Conservation (phyloP, 176 grass and related monocot genomes). For the Typha latifolia region DNA sequence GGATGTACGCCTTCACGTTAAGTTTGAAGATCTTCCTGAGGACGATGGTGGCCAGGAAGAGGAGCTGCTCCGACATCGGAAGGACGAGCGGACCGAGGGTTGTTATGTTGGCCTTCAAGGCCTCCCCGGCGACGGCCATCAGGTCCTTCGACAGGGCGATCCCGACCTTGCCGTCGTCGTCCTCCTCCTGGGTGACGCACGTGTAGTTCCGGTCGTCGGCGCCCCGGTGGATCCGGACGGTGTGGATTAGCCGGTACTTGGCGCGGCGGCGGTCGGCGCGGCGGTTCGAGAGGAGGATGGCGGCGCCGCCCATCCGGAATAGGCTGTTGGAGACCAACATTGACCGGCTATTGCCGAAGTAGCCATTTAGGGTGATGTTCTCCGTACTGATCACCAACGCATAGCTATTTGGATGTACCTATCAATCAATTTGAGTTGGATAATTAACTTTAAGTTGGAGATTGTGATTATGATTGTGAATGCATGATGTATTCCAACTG, state of each 20-base stretch:
- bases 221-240: slow-evolving; percentile 62
- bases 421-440: not conserved
- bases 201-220: slow-evolving; percentile 58
- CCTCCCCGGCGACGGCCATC: slow-evolving; percentile 77
- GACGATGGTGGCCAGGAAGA: slow-evolving; percentile 62
- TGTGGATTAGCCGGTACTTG: slow-evolving; percentile 91
- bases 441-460: not conserved
- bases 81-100: slow-evolving; percentile 59
- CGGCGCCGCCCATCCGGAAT: slow-evolving; percentile 76
- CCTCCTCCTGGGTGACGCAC: slow-evolving; percentile 82
- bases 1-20: slow-evolving; percentile 46
- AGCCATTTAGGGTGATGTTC: slow-evolving; percentile 88
- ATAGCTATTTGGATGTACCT: slow-evolving; percentile 71
- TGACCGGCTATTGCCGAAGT: slow-evolving; percentile 81
- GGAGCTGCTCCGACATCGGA: slow-evolving; percentile 77
- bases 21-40: slow-evolving; percentile 59
- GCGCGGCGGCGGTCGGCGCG: slow-evolving; percentile 23
- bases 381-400: slow-evolving; percentile 89
- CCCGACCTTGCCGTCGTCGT: slow-evolving; percentile 43
- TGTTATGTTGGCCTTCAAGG: slow-evolving; percentile 87
- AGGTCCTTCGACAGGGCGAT: slow-evolving; percentile 85
- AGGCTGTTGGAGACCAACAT: slow-evolving; percentile 90
- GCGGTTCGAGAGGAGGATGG: slow-evolving; percentile 70
- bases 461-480: too few species aligned
- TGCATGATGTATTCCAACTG: too few species aligned